A percentile compares a stretch with the other conserved stretches of the same genome.
phyloP scores from a whole-genome alignment of 129 eudicot species.

The Lactuca saligna region DNA sequence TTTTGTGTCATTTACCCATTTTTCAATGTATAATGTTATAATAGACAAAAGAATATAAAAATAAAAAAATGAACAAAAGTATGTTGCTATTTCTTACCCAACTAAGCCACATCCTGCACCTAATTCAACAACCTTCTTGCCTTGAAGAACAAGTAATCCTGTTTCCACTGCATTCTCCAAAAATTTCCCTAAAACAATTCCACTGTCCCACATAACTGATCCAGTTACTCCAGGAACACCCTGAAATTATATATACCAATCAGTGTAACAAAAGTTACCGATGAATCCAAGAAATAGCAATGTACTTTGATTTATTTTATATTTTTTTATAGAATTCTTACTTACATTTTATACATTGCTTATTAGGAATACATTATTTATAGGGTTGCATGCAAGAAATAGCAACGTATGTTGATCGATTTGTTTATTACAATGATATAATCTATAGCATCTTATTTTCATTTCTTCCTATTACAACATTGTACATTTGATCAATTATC shows the following conservation, averaged over 20 bases:
- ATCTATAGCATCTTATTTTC: too few species aligned
- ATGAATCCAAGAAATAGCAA: background rate
- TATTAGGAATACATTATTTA: too few species aligned
- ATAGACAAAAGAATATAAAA: background rate
- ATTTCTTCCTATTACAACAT: too few species aligned
- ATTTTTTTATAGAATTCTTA: too few species aligned
- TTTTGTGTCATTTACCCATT: too few species aligned
- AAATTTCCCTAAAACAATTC: conserved; percentile 81
- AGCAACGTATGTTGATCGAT: too few species aligned
- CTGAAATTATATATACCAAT: conserved; percentile 30
- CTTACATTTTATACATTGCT: too few species aligned
- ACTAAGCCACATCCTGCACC: conserved; percentile 96
- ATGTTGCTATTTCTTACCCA: conserved; percentile 50
- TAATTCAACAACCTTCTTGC: conserved; percentile 79
- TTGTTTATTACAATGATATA: too few species aligned
- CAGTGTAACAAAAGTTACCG: background rate
- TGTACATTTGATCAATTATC: too few species aligned
- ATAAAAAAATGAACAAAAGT: background rate
- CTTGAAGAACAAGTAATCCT: conserved; percentile 56
- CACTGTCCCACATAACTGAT: conserved; percentile 98
- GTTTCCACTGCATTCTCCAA: conserved; percentile 81
- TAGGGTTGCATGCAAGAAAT: too few species aligned
- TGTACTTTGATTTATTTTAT: too few species aligned
- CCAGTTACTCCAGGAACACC: conserved; percentile 94
- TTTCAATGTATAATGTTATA: too few species aligned